Conservation (phyloP, 495 filamentous ascomycete species). For the Penicillium cosmopolitanum region DNA sequence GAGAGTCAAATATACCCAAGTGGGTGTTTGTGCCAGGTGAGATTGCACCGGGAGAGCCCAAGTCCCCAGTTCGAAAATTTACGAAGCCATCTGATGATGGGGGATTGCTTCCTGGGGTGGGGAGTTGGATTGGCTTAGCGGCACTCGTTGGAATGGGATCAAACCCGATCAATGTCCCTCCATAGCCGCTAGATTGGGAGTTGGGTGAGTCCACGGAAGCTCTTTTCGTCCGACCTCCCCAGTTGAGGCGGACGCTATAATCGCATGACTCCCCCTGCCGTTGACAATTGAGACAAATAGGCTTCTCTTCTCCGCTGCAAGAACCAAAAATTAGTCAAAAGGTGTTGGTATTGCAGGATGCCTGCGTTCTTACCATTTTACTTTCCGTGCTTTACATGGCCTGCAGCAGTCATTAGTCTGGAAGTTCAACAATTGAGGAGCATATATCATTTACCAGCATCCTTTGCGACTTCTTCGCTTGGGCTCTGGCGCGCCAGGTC, state of each 20-base stretch:
- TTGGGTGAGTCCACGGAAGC: conserved; percentile 41
- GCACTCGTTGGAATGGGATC: conserved; percentile 18
- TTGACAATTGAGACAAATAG: conserved; percentile 75
- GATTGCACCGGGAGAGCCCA: conserved; percentile 20
- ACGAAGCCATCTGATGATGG: conserved; percentile 22
- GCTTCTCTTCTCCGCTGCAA: conserved; percentile 72
- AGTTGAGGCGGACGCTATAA: conserved; percentile 84
- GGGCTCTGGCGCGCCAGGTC: conserved; percentile 66
- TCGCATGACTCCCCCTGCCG: conserved; percentile 79
- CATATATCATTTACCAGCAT: conserved; percentile 68
- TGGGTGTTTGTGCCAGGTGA: conserved; percentile 23
- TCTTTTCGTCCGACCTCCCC: conserved; percentile 69
- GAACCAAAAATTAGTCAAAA: conserved; percentile 15
- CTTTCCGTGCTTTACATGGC: conserved; percentile 84
- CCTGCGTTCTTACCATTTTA: conserved; percentile 66
- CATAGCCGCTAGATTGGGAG: conserved; percentile 39
- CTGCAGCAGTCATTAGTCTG: conserved; percentile 37
- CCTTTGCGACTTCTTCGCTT: conserved; percentile 79
- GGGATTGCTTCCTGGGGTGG: conserved; percentile 17
- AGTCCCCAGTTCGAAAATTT: conserved; percentile 13
- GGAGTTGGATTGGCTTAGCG: conserved; percentile 12
- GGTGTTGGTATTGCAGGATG: not conserved
- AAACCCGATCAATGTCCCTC: conserved; percentile 25
- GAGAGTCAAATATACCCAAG: conserved; percentile 31
- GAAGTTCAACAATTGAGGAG: not conserved